These are phyloP conservation scores for Tetrapisispora arboricola DNA, from an alignment of 805 yeast species.

Conservation along the genomic window DNA sequence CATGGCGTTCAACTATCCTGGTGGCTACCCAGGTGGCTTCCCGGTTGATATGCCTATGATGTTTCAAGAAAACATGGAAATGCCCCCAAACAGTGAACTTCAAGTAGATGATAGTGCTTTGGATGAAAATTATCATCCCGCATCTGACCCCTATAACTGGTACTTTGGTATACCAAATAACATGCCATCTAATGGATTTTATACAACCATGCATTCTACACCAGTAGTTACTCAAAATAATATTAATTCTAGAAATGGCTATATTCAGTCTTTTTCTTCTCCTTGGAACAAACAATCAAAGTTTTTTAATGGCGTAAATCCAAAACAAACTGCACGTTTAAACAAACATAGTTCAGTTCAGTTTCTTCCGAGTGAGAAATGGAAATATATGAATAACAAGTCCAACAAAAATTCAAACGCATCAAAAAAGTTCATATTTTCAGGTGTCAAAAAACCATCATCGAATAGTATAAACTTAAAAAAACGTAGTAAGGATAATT, in stretches of 20 bases:
- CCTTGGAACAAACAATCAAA: constrained; percentile 7
- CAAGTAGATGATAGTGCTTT: constrained; percentile 6
- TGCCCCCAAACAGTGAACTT: constrained; percentile 11
- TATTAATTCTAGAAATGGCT: neutral
- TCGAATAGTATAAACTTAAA: neutral
- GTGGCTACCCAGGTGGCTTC: constrained; percentile 5
- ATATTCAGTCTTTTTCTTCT: neutral
- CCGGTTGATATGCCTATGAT: constrained; percentile 6
- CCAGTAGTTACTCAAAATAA: neutral
- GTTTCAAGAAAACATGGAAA: neutral
- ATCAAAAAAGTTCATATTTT: neutral
- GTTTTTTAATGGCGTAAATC: constrained; percentile 7
- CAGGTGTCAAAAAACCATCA: neutral
- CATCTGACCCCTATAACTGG: constrained; percentile 11
- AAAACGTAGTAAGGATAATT: neutral
- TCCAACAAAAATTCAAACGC: neutral
- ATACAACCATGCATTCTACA: neutral
- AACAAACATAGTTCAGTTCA: constrained; percentile 2
- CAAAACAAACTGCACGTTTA: constrained; percentile 7
- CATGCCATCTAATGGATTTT: constrained; percentile 9
- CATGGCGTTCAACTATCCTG: constrained; percentile 4
- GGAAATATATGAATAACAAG: neutral
- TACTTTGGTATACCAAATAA: constrained; percentile 8
- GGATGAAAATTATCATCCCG: constrained; percentile 13
- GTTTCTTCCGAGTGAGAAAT: constrained; percentile 3